Base-by-base conservation (phyloP, 768 basidiomycete species). In the Ramaria sp. region DNA sequence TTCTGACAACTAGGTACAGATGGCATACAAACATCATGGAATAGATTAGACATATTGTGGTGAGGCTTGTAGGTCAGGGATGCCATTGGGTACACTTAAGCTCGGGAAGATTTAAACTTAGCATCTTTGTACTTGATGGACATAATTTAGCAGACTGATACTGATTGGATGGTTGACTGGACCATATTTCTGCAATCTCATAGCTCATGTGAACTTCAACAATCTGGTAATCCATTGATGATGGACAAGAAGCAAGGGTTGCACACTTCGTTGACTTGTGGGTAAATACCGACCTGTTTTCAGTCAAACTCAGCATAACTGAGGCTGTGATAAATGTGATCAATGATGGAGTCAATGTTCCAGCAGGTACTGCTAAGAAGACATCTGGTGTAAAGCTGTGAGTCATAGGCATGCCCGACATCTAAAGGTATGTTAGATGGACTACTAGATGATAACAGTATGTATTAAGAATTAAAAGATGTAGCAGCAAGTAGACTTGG, bases 61-160 rank as follows among this genome's bases (percentile, higher is more conserved):
- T 32, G 28, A 69, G 15, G 76, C 25, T 48, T 1, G 7, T 5
- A 7, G 18, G 1, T n/a, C 15, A n/a, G 16, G 39, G 28, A n/a
- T 39, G 18, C 12, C n/a, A 24, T 12, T 30, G 3, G 24, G n/a
- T 34, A n/a, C 6, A 13, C 22, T 20, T 12, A 10, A 36, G 13
- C 32, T 34, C 15, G 20, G 36, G n/a, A n/a, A 39, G 38, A 37
- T 20, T 42, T 20, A n/a, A 2, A 9, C 32, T 34, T 22, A 7
- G 37, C 10, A 27, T 3, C 34, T 42, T 15, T 24, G 37, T 28
- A 24, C 51, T 30, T 39, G 49, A 30, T 69, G 18, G 69, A 69
- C 57, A 50, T 61, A 60, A 68, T n/a, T 74, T 67, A 38, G 70
- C 81, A 18, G 79, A 81, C 28, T 69, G 65, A 56, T 77, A 85